phyloP scores from a whole-genome alignment of 106 monocot genomes.

The Cymbidium sinense region DNA sequence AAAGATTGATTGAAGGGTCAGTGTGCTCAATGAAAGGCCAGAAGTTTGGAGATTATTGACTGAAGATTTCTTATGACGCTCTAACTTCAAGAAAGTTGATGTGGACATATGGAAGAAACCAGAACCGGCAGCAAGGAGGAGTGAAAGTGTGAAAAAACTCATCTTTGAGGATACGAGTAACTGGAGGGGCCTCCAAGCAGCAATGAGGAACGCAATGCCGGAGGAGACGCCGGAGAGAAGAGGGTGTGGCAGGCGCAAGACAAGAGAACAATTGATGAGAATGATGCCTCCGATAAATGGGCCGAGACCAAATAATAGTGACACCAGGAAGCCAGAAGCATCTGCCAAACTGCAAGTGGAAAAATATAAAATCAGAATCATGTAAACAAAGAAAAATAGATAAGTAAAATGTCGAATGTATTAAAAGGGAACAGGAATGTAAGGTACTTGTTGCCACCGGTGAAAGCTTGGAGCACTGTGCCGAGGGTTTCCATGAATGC shows the following conservation, averaged over 20 bases:
- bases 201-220: slow-evolving; percentile 74
- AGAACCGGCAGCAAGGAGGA: slow-evolving; percentile 48
- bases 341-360: slow-evolving; percentile 61
- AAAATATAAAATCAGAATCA: slow-evolving; percentile 2
- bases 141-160: slow-evolving; percentile 37
- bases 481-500: slow-evolving; percentile 96
- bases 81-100: slow-evolving; percentile 39
- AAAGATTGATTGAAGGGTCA: slow-evolving; percentile 79
- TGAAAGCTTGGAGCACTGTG: slow-evolving; percentile 56
- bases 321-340: slow-evolving; percentile 77
- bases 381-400: neutral
- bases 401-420: neutral
- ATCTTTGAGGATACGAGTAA: slow-evolving; percentile 64
- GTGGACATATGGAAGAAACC: slow-evolving; percentile 34
- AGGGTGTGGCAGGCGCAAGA: slow-evolving; percentile 58
- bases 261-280: slow-evolving; percentile 50
- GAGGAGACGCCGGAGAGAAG: slow-evolving; percentile 74
- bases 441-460: slow-evolving; percentile 49
- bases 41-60: slow-evolving; percentile 35
- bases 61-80: slow-evolving; percentile 48
- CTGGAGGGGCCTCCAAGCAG: slow-evolving; percentile 84
- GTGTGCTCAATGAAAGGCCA: slow-evolving; percentile 46
- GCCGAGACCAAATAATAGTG: slow-evolving; percentile 85
- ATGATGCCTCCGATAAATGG: slow-evolving; percentile 79
- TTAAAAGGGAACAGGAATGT: neutral